Conservation (phyloP, 2,329 filamentous ascomycete species). For the Aspergillus awamori region DNA sequence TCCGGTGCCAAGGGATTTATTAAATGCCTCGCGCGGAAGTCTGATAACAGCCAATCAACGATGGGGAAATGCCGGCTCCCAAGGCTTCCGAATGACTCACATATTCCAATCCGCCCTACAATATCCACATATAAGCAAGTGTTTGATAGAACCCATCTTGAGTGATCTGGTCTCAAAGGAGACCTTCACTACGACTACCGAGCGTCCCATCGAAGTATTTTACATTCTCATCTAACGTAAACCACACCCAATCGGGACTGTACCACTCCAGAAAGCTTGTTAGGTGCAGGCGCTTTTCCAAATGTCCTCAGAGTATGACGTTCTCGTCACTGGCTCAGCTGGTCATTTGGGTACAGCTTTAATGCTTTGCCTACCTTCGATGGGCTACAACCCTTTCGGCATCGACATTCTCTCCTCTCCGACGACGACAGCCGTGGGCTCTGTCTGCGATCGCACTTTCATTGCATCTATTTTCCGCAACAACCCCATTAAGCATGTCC, state of each 20-base stretch:
- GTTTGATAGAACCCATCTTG: not conserved
- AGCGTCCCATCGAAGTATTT: not conserved
- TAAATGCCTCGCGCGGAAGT: too few relatives aligned
- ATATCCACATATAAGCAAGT: not conserved
- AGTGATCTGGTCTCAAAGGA: not conserved
- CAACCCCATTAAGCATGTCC: conserved; percentile 13
- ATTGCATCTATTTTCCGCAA: conserved; percentile 10
- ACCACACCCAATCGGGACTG: not conserved
- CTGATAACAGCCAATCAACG: not conserved
- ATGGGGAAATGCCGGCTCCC: not conserved
- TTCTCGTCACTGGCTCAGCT: conserved; percentile 19
- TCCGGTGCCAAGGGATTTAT: too few relatives aligned
- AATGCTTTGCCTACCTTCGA: conserved; percentile 16
- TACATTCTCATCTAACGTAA: not conserved
- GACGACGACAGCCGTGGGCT: not conserved
- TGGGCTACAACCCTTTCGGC: conserved; percentile 17
- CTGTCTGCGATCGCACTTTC: not conserved
- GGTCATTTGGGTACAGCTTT: conserved; percentile 19
- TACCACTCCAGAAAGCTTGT: not conserved
- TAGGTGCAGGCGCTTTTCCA: not conserved
- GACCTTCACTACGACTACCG: not conserved
- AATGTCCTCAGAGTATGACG: conserved; percentile 7
- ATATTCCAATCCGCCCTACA: not conserved
- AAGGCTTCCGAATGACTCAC: not conserved
- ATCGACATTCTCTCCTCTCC: not conserved